Conservation (phyloP, 1,139 yeast genomes). For the Hanseniaspora uvarum region DNA sequence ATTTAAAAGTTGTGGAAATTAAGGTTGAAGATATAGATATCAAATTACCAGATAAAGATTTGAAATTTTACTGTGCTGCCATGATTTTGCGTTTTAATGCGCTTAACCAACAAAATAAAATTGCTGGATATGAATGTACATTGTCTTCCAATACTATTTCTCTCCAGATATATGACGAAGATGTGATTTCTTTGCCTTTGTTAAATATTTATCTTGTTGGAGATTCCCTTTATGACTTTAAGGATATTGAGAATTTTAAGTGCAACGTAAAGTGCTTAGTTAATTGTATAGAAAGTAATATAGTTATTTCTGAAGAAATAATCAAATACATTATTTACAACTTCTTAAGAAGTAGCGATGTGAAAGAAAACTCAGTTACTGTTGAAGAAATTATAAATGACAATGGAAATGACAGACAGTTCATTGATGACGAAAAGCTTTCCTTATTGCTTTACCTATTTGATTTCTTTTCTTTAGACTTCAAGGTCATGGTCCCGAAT, state of each 20-base stretch:
- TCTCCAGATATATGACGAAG: conserved; percentile 21
- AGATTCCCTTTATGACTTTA: conserved; percentile 24
- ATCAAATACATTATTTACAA: conserved; percentile 18
- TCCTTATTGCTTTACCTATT: conserved; percentile 8
- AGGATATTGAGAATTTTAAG: conserved; percentile 17
- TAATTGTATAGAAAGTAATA: conserved; percentile 28
- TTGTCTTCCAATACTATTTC: conserved; percentile 26
- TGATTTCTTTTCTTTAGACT: conserved; percentile 10
- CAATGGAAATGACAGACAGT: not conserved
- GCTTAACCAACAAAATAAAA: conserved; percentile 22
- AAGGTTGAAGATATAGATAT: conserved; percentile 26
- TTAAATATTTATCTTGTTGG: conserved; percentile 26
- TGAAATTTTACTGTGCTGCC: conserved; percentile 24
- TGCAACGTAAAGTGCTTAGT: conserved; percentile 23
- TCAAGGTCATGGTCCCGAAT: conserved; percentile 11
- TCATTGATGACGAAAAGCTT: not conserved
- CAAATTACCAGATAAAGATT: conserved; percentile 19
- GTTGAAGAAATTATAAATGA: not conserved
- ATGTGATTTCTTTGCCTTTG: conserved; percentile 26
- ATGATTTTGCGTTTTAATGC: conserved; percentile 25
- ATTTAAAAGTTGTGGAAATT: conserved; percentile 24
- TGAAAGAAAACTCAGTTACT: not conserved
- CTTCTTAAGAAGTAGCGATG: not conserved
- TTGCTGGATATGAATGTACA: conserved; percentile 25
- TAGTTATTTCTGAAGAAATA: conserved; percentile 24